Conservation (phyloP, 495 filamentous ascomycete genomes). For the Peziza echinospora region DNA sequence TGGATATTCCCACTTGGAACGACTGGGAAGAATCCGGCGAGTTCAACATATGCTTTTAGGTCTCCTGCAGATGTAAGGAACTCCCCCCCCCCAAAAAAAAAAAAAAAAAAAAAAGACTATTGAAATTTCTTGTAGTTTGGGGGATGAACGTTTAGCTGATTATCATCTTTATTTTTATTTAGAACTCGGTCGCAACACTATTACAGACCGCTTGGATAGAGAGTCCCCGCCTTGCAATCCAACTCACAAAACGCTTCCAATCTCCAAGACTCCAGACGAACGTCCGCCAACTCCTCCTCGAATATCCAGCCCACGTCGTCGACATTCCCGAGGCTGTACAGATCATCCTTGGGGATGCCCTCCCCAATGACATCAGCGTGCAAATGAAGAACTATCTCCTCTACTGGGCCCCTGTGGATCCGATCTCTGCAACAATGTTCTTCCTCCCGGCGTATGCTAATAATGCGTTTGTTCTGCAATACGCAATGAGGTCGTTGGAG, state of each 20-base stretch:
- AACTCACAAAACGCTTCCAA: constrained; percentile 57
- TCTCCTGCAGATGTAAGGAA: constrained; percentile 8
- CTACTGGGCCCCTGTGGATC: constrained; percentile 87
- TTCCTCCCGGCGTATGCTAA: constrained; percentile 88
- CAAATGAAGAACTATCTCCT: constrained; percentile 86
- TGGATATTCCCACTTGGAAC: constrained; percentile 77
- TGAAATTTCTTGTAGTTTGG: too few relatives aligned
- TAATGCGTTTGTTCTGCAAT: constrained; percentile 85
- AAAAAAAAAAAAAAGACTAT: too few relatives aligned
- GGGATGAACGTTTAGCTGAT: too few relatives aligned
- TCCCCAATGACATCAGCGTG: constrained; percentile 57
- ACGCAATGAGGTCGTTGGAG: constrained; percentile 88
- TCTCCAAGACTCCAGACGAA: constrained; percentile 49
- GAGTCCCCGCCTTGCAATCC: constrained; percentile 59
- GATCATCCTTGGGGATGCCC: constrained; percentile 48
- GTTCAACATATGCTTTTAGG: constrained; percentile 13
- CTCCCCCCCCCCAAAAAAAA: neutral
- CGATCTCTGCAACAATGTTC: constrained; percentile 75
- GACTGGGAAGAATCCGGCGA: constrained; percentile 31
- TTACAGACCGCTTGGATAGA: constrained; percentile 70
- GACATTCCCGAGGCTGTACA: constrained; percentile 59
- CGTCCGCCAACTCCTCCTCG: constrained; percentile 55
- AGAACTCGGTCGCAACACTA: constrained; percentile 29
- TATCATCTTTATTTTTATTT: neutral
- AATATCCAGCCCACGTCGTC: constrained; percentile 60